Evolutionary conservation across 805 yeast genomes (phyloP), one percentile per base, ranked within the genome.

Genomic region (Grigorovia yakushimaensis): DNA sequence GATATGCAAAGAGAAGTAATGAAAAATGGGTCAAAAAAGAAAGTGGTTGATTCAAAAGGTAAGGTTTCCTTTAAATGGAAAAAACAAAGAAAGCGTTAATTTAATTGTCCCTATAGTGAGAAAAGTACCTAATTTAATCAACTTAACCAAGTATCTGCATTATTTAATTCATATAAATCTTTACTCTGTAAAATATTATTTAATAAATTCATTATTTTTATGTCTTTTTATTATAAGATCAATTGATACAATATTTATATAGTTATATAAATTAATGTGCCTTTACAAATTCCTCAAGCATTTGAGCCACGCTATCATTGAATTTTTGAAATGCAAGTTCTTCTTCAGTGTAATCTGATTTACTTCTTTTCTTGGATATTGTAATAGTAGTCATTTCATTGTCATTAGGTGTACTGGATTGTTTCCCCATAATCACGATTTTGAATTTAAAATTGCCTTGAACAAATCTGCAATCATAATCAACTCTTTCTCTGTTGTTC

Each of bases 1-100:
- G 85, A 84, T 48, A 57, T 77, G 48, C 94, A 88, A 57, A 79
- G 84, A 51, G 95, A 89, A 60, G 74, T 88, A 47, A 88, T 91
- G 95, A 87, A 87, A 64, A 84, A 81, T 54, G 98, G 98, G 0
- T 78, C 80, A 51, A 86, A 85, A 68, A 84, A 82, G 74, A 88
- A 88, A 70, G 64, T 83, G 5, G 71, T 74, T 2, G 83, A 74
- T 48, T 69, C 73, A 15, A 74, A 78, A 33, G 98, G 98, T 4
- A 75, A 76, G 48, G 76, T 77, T 0, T 72, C 74, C 2, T 93
- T 77, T 69, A 87, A 87, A 68, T 91, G 97, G 95, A 86, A 82
- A 62, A 83, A 77, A 55, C 79, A 79, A 60, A 76, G 94, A 62
- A 85, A 84, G 66, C 68, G 73, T 51, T 71, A 56, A 54, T 43